These are phyloP conservation scores for Bacidia rubella DNA, from an alignment of 495 filamentous ascomycete species.

Conservation along the genomic window DNA sequence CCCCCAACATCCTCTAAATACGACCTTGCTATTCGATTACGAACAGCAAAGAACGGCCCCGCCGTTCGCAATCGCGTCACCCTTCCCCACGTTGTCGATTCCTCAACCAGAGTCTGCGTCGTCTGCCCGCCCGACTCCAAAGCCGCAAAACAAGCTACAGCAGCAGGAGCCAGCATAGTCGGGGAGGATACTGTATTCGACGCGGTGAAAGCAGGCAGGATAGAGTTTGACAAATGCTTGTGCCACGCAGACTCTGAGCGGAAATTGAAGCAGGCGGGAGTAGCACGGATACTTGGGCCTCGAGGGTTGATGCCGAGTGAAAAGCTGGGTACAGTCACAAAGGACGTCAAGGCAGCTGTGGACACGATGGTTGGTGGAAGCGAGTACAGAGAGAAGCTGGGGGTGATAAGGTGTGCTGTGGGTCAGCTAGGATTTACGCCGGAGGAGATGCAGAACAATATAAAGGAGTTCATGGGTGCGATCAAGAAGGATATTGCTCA, in stretches of 20 bases:
- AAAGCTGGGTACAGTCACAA: constrained; percentile 79
- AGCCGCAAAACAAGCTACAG: constrained; percentile 51
- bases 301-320: constrained; percentile 79
- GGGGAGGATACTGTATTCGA: constrained; percentile 81
- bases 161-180: constrained; percentile 64
- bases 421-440: constrained; percentile 86
- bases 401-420: constrained; percentile 74
- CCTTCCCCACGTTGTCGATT: constrained; percentile 79
- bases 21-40: constrained; percentile 68
- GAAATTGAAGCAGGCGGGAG: constrained; percentile 57
- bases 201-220: constrained; percentile 52
- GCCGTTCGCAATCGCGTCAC: constrained; percentile 75
- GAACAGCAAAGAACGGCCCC: constrained; percentile 66
- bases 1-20: constrained; percentile 65
- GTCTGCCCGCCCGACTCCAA: constrained; percentile 69
- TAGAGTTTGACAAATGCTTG: constrained; percentile 81
- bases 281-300: constrained; percentile 77
- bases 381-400: constrained; percentile 73
- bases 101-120: constrained; percentile 71
- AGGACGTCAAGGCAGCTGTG: constrained; percentile 54
- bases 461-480: constrained; percentile 59
- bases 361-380: constrained; percentile 69
- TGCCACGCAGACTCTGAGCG: constrained; percentile 65
- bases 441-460: constrained; percentile 70
- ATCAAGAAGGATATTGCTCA: constrained; percentile 63